Conservation (phyloP, 768 basidiomycete species). For the Termitomyces sp. region DNA sequence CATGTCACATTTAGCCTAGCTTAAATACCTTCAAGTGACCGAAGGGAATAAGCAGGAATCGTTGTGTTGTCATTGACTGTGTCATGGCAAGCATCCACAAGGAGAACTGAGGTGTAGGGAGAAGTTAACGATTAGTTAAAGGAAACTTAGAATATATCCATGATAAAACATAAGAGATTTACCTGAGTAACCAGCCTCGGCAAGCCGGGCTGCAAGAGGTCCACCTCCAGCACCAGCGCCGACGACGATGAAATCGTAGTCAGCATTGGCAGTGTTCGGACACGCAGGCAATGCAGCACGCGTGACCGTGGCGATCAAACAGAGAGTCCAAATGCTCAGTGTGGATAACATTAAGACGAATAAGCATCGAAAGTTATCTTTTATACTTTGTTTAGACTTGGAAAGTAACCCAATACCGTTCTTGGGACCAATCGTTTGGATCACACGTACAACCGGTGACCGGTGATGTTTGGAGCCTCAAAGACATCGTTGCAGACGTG, state of each 20-base stretch:
- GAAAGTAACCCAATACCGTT: too few species aligned
- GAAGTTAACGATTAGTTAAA: not conserved
- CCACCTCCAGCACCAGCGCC: slow-evolving; percentile 24
- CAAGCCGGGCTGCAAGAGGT: slow-evolving; percentile 20
- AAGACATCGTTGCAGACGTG: too few species aligned
- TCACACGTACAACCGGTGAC: too few species aligned
- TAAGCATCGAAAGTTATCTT: not conserved
- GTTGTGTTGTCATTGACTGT: slow-evolving; percentile 23
- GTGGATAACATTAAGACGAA: not conserved
- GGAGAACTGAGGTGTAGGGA: slow-evolving; percentile 16
- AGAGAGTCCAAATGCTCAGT: not conserved
- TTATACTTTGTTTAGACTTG: not conserved
- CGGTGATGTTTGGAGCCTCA: too few species aligned
- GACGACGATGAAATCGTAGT: slow-evolving; percentile 23
- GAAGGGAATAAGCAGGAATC: slow-evolving; percentile 19
- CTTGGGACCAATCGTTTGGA: too few species aligned
- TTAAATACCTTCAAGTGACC: slow-evolving; percentile 20
- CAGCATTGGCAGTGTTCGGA: slow-evolving; percentile 6
- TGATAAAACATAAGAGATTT: not conserved
- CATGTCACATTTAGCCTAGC: not conserved
- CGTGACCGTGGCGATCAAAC: not conserved
- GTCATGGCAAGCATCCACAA: slow-evolving; percentile 25
- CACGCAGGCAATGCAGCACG: slow-evolving; percentile 8
- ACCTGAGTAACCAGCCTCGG: slow-evolving; percentile 20
- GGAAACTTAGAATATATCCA: not conserved